Conservation (phyloP, 345 rosid genomes). For the Adansonia digitata region DNA sequence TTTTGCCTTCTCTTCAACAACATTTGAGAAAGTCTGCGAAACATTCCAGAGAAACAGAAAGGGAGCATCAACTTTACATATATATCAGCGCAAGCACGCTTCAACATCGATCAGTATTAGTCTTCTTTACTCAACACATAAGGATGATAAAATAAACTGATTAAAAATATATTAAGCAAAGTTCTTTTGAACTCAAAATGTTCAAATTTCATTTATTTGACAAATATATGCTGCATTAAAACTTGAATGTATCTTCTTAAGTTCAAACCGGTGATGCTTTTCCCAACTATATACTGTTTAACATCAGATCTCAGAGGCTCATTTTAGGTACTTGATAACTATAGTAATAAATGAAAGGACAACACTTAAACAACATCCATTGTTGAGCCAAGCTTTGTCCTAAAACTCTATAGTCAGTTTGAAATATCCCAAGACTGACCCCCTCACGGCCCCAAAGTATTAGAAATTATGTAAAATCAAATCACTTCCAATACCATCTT, state of each 20-base stretch:
- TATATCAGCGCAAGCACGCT: neutral
- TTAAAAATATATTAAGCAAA: neutral
- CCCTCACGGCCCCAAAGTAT: neutral
- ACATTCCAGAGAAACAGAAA: neutral
- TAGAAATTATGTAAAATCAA: neutral
- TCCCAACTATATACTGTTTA: neutral
- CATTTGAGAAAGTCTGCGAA: slow-evolving; percentile 70
- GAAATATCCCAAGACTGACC: neutral
- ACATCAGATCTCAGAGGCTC: neutral
- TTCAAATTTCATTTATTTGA: neutral
- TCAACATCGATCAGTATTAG: neutral
- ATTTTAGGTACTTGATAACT: neutral
- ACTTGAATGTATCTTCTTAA: neutral
- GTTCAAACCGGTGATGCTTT: neutral
- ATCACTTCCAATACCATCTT: neutral
- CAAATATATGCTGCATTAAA: neutral
- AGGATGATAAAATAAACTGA: neutral
- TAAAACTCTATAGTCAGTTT: neutral
- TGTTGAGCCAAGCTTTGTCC: neutral
- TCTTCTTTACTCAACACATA: neutral
- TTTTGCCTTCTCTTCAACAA: slow-evolving; percentile 96
- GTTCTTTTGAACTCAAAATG: neutral
- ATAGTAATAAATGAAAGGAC: neutral
- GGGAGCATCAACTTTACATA: slow-evolving; percentile 3
- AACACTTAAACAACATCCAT: neutral